These are phyloP conservation scores for Tieghemiomyces parasiticus DNA, from an alignment of 192 early-diverging fungal genomes.

Conservation along the genomic window DNA sequence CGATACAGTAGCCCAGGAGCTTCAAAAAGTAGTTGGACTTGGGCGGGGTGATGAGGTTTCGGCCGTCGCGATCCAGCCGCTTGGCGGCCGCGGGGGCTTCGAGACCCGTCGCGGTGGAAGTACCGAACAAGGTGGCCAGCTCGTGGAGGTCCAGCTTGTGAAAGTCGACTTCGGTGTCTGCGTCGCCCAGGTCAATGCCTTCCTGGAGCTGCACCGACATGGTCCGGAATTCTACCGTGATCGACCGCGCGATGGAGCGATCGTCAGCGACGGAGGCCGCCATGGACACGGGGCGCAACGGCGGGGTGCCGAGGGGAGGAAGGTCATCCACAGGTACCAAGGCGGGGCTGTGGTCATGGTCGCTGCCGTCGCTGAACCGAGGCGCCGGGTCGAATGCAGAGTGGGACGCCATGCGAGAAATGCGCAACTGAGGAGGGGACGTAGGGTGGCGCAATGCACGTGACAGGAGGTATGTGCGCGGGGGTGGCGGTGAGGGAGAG, in stretches of 20 bases:
- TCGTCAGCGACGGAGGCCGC: neutral
- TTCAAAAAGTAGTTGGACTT: slow-evolving; percentile 24
- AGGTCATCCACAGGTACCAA: no score
- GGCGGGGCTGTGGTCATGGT: no score
- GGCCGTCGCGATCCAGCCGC: slow-evolving; percentile 4
- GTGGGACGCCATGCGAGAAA: no score
- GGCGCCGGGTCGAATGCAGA: no score
- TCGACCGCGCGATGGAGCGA: slow-evolving; percentile 5
- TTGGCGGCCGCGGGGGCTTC: neutral
- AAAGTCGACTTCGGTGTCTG: neutral
- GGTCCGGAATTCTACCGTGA: slow-evolving; percentile 12
- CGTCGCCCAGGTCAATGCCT: neutral
- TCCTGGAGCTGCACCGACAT: slow-evolving; percentile 10
- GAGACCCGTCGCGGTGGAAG: neutral
- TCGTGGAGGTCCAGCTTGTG: neutral
- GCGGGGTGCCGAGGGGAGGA: no score
- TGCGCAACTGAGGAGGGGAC: no score
- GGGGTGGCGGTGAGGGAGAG: no score
- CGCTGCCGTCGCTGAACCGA: no score
- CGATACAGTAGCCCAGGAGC: slow-evolving; percentile 36
- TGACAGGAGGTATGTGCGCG: no score
- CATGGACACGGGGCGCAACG: neutral
- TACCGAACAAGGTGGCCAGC: neutral
- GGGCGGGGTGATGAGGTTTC: slow-evolving; percentile 12
- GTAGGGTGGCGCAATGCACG: no score